Evolutionary conservation across 768 basidiomycete genomes (phyloP), one percentile per base, ranked within the genome.

Genomic region (Amanita rubescens): DNA sequence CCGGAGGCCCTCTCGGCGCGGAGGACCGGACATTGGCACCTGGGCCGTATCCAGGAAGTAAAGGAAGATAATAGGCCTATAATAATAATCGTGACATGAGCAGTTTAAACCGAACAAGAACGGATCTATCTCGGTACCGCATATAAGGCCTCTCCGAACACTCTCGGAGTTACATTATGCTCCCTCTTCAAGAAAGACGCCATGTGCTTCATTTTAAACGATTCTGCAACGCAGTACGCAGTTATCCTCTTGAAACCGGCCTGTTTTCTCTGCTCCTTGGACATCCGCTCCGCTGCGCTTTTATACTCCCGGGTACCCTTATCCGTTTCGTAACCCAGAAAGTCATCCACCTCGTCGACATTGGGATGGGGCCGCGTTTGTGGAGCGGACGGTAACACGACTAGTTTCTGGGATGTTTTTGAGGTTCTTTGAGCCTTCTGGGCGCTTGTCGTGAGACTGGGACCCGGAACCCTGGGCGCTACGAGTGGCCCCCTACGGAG

Each of bases 71-170:
- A 63, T 97, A 95, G 74, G 94, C 85, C 93, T 94, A 56, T 25
- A 53, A 41, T 46, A 19, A 25, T 22, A 54, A 19, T 58, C 42
- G 19, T 49, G 52, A 15, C 38, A 30, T 17, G 43, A 54, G 50
- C 27, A 30, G 46, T 30, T 22, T 55, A 9, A 51, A 15, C 34
- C 49, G 49, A 39, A 41, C 20, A 50, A 50, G 20, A 50, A n/a
- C 8, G 50, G 44, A 14, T 17, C 24, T 14, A 58, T 39, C 90
- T 71, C 57, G 19, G 19, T 49, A 94, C 94, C 53, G 84, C 88
- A 72, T 96, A 96, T 56, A 95, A 69, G 0, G 93, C 94, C 69
- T 97, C 94, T 65, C 96, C 94, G 59, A 91, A 97, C 0, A 91
- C 78, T 55, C 94, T 75, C 1, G 85, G 91, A 9, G 71, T 75